Base-by-base conservation (phyloP, 2,329 filamentous ascomycete species). In the Calonectria pteridis region DNA sequence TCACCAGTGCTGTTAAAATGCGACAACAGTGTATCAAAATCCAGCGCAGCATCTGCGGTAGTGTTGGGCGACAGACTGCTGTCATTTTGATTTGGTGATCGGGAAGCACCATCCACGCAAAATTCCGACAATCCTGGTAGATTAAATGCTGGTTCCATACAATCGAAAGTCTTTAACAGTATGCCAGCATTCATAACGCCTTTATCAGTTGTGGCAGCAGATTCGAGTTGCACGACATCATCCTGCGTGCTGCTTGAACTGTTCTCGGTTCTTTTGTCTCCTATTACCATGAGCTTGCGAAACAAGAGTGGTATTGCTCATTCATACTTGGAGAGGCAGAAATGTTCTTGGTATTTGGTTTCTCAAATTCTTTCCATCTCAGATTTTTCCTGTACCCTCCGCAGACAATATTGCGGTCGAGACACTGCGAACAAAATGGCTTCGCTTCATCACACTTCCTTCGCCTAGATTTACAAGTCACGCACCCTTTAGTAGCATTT, bases 401-500 rank as follows among this genome's bases (percentile, higher is more conserved):
- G 13, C 74, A 75, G 6, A 37, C 4, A 14, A 74, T 67, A 6
- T 49, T 49, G 20, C 74, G 72, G 10, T 43, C 35, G 13, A 65
- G 26, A 55, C 74, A 75, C 28, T 75, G 72, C 1, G 64, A 67
- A 31, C 74, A 75, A 37, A 72, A 64, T 13, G 74, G 74, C 16
- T 75, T 75, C 14, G 53, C 43, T 28, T 75, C 74, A 33, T 75
- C 74, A 33, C 74, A 75, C 20, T 75, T 75, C 43, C 72, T 74
- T 59, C 72, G 51, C 28, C 69, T 68, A 20, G 66, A 62, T 26
- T 75, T 75, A 23, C 74, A 75, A 16, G 68, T 74, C 20, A 72
- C 33, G 31, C 74, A 75, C 9, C 74, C 74, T 75, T 13, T 20
- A 29, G 18, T 14, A 14, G 26, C 14, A 29, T 29, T 67, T 14